Evolutionary conservation across 2,329 filamentous ascomycete genomes (phyloP), one percentile per base, ranked within the genome.

Genomic region (Cladosporium colombiae): DNA sequence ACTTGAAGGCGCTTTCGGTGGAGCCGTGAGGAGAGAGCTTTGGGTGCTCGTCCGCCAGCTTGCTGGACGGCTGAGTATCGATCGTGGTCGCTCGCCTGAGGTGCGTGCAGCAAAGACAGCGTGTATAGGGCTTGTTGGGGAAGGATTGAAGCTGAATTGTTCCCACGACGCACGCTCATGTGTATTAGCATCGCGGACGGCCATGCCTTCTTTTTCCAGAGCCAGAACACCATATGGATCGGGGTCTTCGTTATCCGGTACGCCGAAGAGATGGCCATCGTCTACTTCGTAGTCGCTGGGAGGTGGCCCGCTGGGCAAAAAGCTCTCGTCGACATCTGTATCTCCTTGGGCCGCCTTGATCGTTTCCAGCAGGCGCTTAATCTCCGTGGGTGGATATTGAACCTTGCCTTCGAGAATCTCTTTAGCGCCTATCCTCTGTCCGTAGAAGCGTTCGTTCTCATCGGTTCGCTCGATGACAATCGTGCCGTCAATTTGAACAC

Each of bases 141-240:
- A 87, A 3, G 92, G 91, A 70, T 88, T 88, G 78, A 91, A 95
- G 74, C 94, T 91, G 76, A 97, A 96, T 70, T 90, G 87, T 66
- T 89, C 92, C 80, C 89, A 92, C 27, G 86, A 83, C 2, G 93
- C 92, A 64, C 92, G 84, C 63, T 86, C 83, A 59, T 88, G 86
- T 2, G 89, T 90, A 37, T 92, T 93, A n/a, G 93, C 93, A 80
- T 97, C 93, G 62, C 91, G 87, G 70, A 98, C 95, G 72, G 94
- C 91, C 65, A 97, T 81, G 2, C 94, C 94, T 67, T 93, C 91
- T 81, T 92, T 89, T 75, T 97, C 92, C n/a, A 98, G 81, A 8
- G 94, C 93, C 69, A 93, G 85, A 29, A 97, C 91, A 27, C 94
- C 94, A 74, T 91, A 98, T 0, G 94, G 94, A 76, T 98, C 94